Percentiles rank a stretch among this genome's conserved stretches.
phyloP scores from a whole-genome alignment of 2,329 filamentous ascomycete species.

The Penicillium frequentans region DNA sequence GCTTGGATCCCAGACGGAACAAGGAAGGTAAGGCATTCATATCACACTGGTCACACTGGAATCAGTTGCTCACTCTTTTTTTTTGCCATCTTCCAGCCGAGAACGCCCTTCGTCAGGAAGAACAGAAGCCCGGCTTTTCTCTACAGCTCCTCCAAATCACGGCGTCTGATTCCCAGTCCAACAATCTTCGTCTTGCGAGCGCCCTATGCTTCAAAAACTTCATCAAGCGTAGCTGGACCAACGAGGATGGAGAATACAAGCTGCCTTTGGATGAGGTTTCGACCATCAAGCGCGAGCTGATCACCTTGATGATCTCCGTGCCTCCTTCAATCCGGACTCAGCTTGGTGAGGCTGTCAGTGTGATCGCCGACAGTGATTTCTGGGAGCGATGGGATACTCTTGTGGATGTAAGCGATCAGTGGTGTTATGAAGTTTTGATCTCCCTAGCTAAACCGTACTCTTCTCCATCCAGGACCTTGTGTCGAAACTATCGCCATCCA shows the following conservation, averaged over 20 bases:
- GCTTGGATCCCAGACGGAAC: conserved; percentile 81
- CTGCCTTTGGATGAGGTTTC: conserved; percentile 77
- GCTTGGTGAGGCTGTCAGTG: conserved; percentile 92
- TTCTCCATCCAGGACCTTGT: conserved; percentile 69
- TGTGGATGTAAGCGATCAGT: conserved; percentile 63
- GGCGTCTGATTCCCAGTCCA: conserved; percentile 68
- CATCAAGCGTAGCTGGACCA: conserved; percentile 90
- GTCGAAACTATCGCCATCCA: conserved; percentile 76
- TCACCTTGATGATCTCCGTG: conserved; percentile 93
- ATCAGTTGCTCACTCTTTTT: background rate
- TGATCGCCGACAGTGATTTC: conserved; percentile 97
- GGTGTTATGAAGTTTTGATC: background rate
- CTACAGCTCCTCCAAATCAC: conserved; percentile 87
- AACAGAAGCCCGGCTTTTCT: conserved; percentile 83
- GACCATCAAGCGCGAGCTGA: conserved; percentile 91
- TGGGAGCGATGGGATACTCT: conserved; percentile 96
- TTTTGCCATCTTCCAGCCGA: conserved; percentile 62
- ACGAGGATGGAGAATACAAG: conserved; percentile 93
- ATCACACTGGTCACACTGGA: background rate
- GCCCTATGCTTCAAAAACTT: conserved; percentile 99
- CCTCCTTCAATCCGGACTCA: conserved; percentile 87
- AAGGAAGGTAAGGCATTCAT: conserved; percentile 70
- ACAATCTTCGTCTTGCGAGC: conserved; percentile 79
- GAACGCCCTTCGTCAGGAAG: conserved; percentile 72
- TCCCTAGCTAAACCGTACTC: background rate